These are phyloP conservation scores for Sordariomycetes sp. DNA, from an alignment of 2,329 filamentous ascomycete genomes.

Conservation along the genomic window DNA sequence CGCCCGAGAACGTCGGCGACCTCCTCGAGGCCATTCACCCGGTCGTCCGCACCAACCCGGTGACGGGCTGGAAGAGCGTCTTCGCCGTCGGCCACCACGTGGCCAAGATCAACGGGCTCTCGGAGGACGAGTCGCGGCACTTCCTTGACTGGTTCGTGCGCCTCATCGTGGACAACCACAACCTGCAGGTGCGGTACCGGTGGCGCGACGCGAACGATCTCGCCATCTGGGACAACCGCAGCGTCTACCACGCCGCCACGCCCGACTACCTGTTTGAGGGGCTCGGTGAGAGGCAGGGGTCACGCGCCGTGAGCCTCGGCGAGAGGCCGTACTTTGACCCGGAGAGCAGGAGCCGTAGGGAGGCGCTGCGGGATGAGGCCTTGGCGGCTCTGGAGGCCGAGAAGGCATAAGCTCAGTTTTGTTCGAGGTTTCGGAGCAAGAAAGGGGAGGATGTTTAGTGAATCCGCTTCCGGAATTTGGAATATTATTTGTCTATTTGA, in stretches of 20 bases:
- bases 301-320: conserved; percentile 41
- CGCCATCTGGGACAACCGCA: conserved; percentile 18
- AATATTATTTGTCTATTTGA: no score
- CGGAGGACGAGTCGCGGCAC: conserved; percentile 31
- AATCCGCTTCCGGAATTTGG: no score
- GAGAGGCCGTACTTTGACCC: conserved; percentile 43
- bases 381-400: no score
- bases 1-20: conserved; percentile 37
- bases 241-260: conserved; percentile 45
- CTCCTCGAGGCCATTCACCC: conserved; percentile 39
- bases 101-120: conserved; percentile 37
- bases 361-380: background rate
- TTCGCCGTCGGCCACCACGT: conserved; percentile 42
- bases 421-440: no score
- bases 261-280: conserved; percentile 36
- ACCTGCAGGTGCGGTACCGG: conserved; percentile 37
- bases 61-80: conserved; percentile 46
- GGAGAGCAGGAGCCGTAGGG: conserved; percentile 25
- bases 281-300: conserved; percentile 35
- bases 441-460: no score
- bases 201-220: conserved; percentile 34
- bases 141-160: conserved; percentile 41
- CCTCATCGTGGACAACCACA: conserved; percentile 42
- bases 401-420: no score
- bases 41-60: conserved; percentile 45